Conservation (phyloP, 148 eudicot species). For the Fallopia convolvulus region DNA sequence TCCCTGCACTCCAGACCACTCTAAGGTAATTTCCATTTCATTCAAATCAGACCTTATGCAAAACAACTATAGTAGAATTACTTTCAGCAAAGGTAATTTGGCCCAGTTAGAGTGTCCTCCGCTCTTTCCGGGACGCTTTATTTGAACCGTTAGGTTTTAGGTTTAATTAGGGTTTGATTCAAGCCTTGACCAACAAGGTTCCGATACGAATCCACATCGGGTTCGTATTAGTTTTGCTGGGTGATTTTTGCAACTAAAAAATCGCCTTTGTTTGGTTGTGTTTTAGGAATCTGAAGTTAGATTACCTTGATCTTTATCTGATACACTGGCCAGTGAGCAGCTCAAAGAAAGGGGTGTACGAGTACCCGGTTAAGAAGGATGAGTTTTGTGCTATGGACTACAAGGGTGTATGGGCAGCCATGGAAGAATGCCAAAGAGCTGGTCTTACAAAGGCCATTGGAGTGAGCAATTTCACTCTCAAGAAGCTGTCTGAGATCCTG, state of each 20-base stretch:
- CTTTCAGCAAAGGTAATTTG: no score
- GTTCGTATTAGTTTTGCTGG: no score
- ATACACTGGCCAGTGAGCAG: slow-evolving; percentile 43
- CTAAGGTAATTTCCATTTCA: neutral
- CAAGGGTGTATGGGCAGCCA: neutral
- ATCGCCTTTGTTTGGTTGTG: neutral
- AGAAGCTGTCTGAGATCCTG: neutral
- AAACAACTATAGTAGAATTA: no score
- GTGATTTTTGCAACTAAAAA: no score
- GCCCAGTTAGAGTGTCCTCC: no score
- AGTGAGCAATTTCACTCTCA: neutral
- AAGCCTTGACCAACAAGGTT: no score
- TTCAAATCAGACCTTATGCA: no score
- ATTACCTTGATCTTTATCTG: slow-evolving; percentile 32
- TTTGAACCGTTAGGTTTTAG: no score
- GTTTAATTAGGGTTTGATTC: no score
- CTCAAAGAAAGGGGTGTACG: slow-evolving; percentile 20
- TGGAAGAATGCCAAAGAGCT: neutral
- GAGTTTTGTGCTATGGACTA: slow-evolving; percentile 14
- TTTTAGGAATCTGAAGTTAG: slow-evolving; percentile 24
- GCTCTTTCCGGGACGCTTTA: no score
- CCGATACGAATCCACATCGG: no score
- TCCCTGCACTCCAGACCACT: slow-evolving; percentile 14
- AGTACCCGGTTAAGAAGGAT: slow-evolving; percentile 26
- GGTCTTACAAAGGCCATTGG: slow-evolving; percentile 3